Conservation (phyloP, 2,329 filamentous ascomycete genomes). For the Trichoderma sp. region DNA sequence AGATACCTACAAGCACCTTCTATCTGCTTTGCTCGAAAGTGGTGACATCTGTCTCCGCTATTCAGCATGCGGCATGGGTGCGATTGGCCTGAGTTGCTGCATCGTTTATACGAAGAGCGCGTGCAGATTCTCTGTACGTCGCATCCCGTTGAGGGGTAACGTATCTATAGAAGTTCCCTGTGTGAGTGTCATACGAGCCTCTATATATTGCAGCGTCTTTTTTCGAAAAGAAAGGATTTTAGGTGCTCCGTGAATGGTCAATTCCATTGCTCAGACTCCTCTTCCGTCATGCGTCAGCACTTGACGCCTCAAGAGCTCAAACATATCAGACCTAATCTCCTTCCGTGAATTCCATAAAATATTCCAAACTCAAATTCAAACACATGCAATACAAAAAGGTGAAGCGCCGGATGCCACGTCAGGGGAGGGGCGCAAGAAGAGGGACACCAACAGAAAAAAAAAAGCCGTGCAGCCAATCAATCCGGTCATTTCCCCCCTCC, state of each 20-base stretch:
- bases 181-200: not conserved
- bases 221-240: no score
- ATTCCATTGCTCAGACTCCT: not conserved
- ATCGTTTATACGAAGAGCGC: not conserved
- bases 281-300: not conserved
- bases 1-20: no score
- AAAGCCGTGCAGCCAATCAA: not conserved
- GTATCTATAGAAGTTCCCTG: not conserved
- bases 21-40: not conserved
- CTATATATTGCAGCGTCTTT: not conserved
- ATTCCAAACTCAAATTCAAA: not conserved
- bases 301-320: not conserved
- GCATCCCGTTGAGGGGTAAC: not conserved
- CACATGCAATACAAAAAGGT: not conserved
- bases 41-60: not conserved
- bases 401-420: slow-evolving; percentile 13
- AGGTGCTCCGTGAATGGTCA: not conserved
- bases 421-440: slow-evolving; percentile 10
- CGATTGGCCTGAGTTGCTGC: not conserved
- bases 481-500: not conserved
- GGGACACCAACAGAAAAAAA: not conserved
- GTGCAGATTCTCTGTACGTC: not conserved
- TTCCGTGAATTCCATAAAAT: not conserved
- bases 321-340: not conserved
- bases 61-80: not conserved